Conservation (phyloP, 2,329 filamentous ascomycete species). For the Penicillium decumbens region DNA sequence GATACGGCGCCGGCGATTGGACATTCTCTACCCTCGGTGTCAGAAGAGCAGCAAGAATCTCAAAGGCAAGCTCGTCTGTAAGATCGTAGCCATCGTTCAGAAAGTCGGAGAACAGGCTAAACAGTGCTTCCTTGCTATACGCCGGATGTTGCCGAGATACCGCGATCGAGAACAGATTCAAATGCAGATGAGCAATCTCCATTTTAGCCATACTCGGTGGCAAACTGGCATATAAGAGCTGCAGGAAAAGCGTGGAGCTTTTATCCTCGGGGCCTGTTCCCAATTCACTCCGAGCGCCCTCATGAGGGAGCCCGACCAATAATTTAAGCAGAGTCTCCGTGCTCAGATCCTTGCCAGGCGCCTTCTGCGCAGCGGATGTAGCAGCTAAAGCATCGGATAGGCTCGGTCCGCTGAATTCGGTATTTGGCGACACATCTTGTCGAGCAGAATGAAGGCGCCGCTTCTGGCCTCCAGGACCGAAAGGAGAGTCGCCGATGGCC, state of each 20-base stretch:
- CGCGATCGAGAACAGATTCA: slow-evolving; percentile 39
- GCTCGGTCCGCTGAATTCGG: background rate
- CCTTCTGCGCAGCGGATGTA: background rate
- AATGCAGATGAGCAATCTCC: slow-evolving; percentile 28
- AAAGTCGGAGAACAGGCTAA: slow-evolving; percentile 33
- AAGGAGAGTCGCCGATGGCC: slow-evolving; percentile 17
- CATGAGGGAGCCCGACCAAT: slow-evolving; percentile 29
- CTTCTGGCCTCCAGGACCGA: slow-evolving; percentile 26
- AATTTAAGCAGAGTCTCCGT: slow-evolving; percentile 24
- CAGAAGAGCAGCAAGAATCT: slow-evolving; percentile 39
- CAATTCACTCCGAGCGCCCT: slow-evolving; percentile 33
- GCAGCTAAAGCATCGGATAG: slow-evolving; percentile 1
- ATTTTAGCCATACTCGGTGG: slow-evolving; percentile 27
- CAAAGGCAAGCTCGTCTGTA: slow-evolving; percentile 31
- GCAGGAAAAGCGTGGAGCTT: slow-evolving; percentile 42
- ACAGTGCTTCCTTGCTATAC: slow-evolving; percentile 35
- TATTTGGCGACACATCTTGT: background rate
- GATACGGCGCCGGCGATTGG: slow-evolving; percentile 8
- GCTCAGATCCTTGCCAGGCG: slow-evolving; percentile 10
- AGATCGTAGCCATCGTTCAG: slow-evolving; percentile 34
- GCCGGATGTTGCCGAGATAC: slow-evolving; percentile 36
- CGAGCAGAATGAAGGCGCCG: slow-evolving; percentile 26
- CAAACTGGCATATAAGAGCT: slow-evolving; percentile 34
- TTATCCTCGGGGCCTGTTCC: slow-evolving; percentile 36
- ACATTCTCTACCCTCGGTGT: slow-evolving; percentile 15